phyloP scores from a whole-genome alignment of 176 grass and related monocot genomes.

The Chrysopogon serrulatus region DNA sequence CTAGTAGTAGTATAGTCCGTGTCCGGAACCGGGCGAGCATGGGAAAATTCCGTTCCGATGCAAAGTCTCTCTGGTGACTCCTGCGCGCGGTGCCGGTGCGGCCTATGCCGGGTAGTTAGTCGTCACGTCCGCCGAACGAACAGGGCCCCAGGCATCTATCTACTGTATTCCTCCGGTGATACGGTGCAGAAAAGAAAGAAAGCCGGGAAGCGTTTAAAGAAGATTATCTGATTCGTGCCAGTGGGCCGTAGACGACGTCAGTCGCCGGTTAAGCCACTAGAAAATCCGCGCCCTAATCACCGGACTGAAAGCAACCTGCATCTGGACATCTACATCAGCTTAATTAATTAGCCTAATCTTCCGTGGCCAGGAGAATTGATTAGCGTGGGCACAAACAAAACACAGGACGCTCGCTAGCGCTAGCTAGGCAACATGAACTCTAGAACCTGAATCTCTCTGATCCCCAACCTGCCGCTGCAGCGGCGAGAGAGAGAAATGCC shows the following conservation, averaged over 20 bases:
- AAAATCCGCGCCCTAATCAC: slow-evolving; percentile 29
- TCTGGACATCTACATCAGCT: slow-evolving; percentile 9
- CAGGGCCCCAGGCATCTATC: not conserved
- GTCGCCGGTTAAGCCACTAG: slow-evolving; percentile 5
- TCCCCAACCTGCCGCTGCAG: not conserved
- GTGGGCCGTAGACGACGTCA: slow-evolving; percentile 11
- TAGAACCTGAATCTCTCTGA: no score
- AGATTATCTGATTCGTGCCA: not conserved
- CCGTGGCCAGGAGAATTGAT: not conserved
- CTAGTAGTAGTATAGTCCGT: not conserved
- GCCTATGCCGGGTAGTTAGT: slow-evolving; percentile 11
- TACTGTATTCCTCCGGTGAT: no score
- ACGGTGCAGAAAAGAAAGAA: not conserved
- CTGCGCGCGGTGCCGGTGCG: no score
- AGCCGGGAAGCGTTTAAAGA: not conserved
- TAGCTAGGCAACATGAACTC: slow-evolving; percentile 5
- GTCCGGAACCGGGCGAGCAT: not conserved
- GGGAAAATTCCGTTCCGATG: not conserved
- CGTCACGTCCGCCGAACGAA: slow-evolving; percentile 26
- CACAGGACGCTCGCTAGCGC: not conserved
- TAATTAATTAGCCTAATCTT: slow-evolving; percentile 19
- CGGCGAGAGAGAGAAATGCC: not conserved
- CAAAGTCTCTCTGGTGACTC: not conserved
- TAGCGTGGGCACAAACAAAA: not conserved
- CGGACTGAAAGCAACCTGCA: slow-evolving; percentile 41